Base-by-base conservation (phyloP, 345 rosid genomes). In the Populus ilicifolia region DNA sequence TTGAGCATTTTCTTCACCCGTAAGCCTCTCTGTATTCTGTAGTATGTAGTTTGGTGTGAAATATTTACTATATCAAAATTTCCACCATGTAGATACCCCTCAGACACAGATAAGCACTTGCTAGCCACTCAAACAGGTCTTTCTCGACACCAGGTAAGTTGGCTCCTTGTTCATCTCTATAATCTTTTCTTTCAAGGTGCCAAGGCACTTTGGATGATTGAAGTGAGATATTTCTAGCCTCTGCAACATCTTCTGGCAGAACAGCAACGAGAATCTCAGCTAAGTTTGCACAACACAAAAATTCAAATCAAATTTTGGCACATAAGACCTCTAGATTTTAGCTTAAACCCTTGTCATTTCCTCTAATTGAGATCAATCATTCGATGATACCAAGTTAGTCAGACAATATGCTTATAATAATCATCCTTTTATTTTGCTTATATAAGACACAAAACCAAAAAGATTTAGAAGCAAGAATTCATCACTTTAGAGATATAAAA, bases 1-100 rank as follows among this genome's bases (percentile, higher is more conserved):
- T 89, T 36, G 94, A 90, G 56, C 94, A 89, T 86, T 90, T 90
- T 85, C 94, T 90, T 77, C 94, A 90, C 69, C 94, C 94, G 94
- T 90, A 39, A 84, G 88, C 75, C 72, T 48, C 36, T 78, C 77
- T 23, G 3, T 14, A 39, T 23, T 46, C 63, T 48, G 25, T 41
- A 0, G 2, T 12, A 12, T 30, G n/a, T 18, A 36, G 11, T 25
- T 71, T 54, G 30, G 9, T n/a, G 23, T 75, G 16, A 8, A 43
- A 67, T 16, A 48, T 75, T 39, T 70, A 48, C 14, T 71, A 21
- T 9, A 4, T 64, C 38, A 46, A 75, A 56, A 4, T 33, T 52
- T 66, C 73, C n/a, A 8, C 70, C 59, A 61, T 79, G 25, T 78
- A 89, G 92, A 84, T 89, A 89, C 86, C 91, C 91, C 29, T 82